Conservation (phyloP, 371 early-diverging fungal species). For the Rhizopus microsporus region DNA sequence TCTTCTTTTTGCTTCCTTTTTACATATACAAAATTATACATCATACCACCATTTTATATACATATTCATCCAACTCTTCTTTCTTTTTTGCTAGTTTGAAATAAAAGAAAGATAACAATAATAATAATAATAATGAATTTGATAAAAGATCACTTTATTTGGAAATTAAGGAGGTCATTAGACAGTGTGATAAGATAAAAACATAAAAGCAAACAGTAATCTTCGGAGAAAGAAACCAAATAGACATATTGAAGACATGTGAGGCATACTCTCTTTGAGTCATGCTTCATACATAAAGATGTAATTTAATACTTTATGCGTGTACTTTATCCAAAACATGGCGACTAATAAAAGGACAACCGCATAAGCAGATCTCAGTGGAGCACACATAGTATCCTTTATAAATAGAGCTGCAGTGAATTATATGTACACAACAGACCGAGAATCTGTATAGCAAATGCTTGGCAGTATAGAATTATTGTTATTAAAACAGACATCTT, state of each 20-base stretch:
- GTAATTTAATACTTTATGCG: neutral
- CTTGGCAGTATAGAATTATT: too few species aligned
- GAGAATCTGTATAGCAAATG: too few species aligned
- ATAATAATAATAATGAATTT: too few species aligned
- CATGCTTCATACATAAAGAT: neutral
- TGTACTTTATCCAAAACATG: too few species aligned
- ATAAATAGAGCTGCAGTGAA: too few species aligned
- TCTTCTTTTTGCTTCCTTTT: neutral
- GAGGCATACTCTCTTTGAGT: neutral
- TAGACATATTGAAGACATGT: neutral
- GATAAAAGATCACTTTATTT: neutral
- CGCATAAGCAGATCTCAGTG: neutral
- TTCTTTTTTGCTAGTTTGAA: too few species aligned
- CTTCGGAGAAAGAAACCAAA: neutral
- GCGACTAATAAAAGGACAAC: conserved; percentile 5
- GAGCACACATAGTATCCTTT: too few species aligned
- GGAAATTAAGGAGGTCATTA: conserved; percentile 4
- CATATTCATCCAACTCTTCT: neutral
- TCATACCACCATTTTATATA: neutral
- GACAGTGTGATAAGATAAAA: neutral
- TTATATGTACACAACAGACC: too few species aligned
- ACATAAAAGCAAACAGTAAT: neutral
- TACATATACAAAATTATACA: neutral
- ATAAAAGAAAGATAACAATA: too few species aligned
- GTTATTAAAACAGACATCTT: too few species aligned